Evolutionary conservation across 306 rosid species (phyloP).

Genomic region (Fagus sylvatica): DNA sequence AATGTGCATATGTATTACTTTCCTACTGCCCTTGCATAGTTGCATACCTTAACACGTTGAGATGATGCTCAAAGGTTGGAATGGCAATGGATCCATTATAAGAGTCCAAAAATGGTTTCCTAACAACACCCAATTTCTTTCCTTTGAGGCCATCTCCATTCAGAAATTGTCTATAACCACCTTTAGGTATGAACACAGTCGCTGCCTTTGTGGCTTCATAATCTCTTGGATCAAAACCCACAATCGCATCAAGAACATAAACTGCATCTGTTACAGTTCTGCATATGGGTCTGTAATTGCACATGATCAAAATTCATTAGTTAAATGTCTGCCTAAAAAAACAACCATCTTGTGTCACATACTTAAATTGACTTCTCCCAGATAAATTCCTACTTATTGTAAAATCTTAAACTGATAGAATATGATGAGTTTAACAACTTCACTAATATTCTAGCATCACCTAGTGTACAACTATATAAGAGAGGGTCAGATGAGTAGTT

Average conservation of each 20-base stretch:
- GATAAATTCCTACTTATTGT: no score
- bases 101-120: constrained; percentile 42
- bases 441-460: no score
- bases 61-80: constrained; percentile 49
- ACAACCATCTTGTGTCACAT: background rate
- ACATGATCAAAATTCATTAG: background rate
- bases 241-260: constrained; percentile 66
- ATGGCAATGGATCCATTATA: constrained; percentile 34
- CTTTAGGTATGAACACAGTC: constrained; percentile 47
- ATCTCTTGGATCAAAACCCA: constrained; percentile 63
- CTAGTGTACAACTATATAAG: no score
- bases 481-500: no score
- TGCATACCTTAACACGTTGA: constrained; percentile 40
- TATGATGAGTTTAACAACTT: no score
- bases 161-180: constrained; percentile 63
- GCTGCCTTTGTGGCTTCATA: constrained; percentile 50
- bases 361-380: no score
- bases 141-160: constrained; percentile 52
- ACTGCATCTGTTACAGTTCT: constrained; percentile 79
- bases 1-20: background rate
- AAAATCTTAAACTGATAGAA: no score
- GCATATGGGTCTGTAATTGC: constrained; percentile 57
- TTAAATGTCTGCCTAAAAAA: background rate
- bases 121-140: constrained; percentile 67
- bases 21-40: background rate